A percentile compares a stretch with the other conserved stretches of the same genome.
Conservation (phyloP, 345 rosid genomes). For the Eucalyptus tenuipes region DNA sequence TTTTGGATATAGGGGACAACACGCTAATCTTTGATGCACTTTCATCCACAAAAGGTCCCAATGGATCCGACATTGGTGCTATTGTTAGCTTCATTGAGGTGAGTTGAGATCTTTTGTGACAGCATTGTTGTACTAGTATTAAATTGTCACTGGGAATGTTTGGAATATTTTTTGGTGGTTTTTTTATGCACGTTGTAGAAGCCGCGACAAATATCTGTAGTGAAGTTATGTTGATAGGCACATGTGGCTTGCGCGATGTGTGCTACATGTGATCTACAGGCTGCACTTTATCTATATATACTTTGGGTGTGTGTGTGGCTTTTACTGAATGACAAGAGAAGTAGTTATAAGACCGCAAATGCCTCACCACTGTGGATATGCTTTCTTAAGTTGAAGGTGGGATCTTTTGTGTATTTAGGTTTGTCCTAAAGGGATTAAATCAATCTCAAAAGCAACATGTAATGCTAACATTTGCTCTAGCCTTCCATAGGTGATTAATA, state of each 20-base stretch:
- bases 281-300: not conserved
- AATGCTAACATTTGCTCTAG: not conserved
- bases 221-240: not conserved
- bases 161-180: not conserved
- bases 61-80: conserved; percentile 43
- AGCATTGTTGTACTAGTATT: not conserved
- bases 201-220: not conserved
- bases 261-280: not conserved
- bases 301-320: not conserved
- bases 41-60: conserved; percentile 32
- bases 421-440: not conserved
- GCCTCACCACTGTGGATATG: not conserved
- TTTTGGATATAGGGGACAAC: conserved; percentile 28
- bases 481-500: not conserved
- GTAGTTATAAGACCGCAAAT: not conserved
- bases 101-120: not conserved
- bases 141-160: not conserved
- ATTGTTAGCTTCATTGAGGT: conserved; percentile 64
- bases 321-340: not conserved
- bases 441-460: not conserved
- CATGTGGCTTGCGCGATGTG: not conserved
- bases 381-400: not conserved
- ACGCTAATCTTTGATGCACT: conserved; percentile 71
- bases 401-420: not conserved
- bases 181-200: not conserved